These are phyloP conservation scores for Cyclotella cryptica DNA, from an alignment of 108 stramenopile genomes.

Conservation along the genomic window DNA sequence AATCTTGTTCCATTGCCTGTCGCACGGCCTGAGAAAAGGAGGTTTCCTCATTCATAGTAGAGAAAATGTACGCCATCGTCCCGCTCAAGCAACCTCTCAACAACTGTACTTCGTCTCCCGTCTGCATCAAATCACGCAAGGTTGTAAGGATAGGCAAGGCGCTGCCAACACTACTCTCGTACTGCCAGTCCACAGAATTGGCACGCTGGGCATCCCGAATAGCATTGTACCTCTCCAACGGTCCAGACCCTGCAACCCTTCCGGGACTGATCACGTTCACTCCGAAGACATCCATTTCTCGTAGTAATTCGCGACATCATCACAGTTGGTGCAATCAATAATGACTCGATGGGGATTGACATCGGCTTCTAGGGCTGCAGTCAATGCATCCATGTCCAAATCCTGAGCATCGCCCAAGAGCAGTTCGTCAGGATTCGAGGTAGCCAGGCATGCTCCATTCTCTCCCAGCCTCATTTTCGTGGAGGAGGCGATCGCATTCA, in stretches of 20 bases:
- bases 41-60: slow-evolving; percentile 50
- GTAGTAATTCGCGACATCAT: slow-evolving; percentile 66
- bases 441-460: slow-evolving; percentile 57
- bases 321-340: slow-evolving; percentile 79
- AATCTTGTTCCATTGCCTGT: slow-evolving; percentile 65
- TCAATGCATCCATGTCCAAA: slow-evolving; percentile 63
- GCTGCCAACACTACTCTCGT: slow-evolving; percentile 83
- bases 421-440: slow-evolving; percentile 42
- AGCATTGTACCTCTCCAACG: slow-evolving; percentile 69
- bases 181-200: slow-evolving; percentile 66
- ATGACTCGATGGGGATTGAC: slow-evolving; percentile 83
- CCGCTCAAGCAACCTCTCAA: slow-evolving; percentile 78
- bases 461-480: slow-evolving; percentile 65
- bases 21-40: slow-evolving; percentile 71
- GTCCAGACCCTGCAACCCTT: slow-evolving; percentile 64
- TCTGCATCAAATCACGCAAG: slow-evolving; percentile 70
- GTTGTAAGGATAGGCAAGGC: slow-evolving; percentile 82
- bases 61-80: slow-evolving; percentile 79
- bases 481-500: slow-evolving; percentile 62
- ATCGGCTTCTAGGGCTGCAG: slow-evolving; percentile 64
- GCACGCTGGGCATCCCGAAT: slow-evolving; percentile 57
- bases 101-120: slow-evolving; percentile 68
- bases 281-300: slow-evolving; percentile 71
- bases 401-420: slow-evolving; percentile 54
- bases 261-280: slow-evolving; percentile 80